Evolutionary conservation across 75 land plant species (phyloP).

Genomic region (Chamaecyparis obtusa): DNA sequence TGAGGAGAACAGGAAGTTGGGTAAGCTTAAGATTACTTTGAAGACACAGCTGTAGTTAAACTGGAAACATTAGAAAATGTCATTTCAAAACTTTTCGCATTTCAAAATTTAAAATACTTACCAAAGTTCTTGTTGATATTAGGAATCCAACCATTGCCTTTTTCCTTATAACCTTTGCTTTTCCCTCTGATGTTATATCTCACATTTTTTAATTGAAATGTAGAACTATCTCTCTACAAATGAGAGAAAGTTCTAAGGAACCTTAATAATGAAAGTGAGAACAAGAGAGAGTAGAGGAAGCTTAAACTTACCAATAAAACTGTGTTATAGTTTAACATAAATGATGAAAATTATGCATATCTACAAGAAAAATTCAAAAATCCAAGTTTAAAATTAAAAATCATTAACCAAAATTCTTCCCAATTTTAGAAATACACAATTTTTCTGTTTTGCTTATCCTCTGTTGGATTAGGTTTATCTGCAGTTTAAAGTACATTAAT

Average conservation of each 20-base stretch:
- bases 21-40: background rate
- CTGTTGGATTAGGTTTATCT: background rate
- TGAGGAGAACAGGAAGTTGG: background rate
- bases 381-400: background rate
- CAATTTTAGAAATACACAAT: background rate
- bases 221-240: background rate
- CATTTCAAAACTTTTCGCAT: too few species aligned
- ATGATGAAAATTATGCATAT: background rate
- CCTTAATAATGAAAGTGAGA: background rate
- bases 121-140: too few species aligned
- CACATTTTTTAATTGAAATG: background rate
- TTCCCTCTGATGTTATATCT: background rate
- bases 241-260: background rate
- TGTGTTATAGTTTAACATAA: background rate
- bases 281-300: background rate
- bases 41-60: too few species aligned
- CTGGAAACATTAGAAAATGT: too few species aligned
- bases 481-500: background rate
- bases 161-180: background rate
- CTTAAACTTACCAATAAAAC: background rate
- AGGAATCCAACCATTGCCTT: too few species aligned
- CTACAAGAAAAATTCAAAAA: background rate
- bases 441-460: background rate
- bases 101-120: too few species aligned
- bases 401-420: background rate